phyloP scores from a whole-genome alignment of 2,329 filamentous ascomycete species.

The Chaetomiaceae sp. region DNA sequence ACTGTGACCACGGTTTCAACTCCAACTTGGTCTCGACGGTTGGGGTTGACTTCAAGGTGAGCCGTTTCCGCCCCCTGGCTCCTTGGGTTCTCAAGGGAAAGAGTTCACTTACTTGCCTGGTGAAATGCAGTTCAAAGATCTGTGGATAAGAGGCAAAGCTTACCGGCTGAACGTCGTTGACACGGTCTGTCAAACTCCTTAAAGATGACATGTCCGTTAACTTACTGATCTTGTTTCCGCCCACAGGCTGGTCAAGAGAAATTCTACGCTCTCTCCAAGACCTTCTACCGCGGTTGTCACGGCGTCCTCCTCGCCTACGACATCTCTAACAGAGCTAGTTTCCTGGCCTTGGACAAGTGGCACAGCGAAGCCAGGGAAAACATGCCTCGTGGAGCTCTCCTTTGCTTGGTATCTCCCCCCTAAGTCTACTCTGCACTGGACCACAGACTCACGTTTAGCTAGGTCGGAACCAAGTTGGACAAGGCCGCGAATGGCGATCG shows the following conservation, averaged over 20 bases:
- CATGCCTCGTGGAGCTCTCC: constrained; percentile 46
- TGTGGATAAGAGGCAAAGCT: constrained; percentile 47
- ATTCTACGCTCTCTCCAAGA: constrained; percentile 47
- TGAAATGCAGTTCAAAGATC: constrained; percentile 43
- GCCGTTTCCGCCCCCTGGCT: not conserved
- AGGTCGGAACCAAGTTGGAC: constrained; percentile 50
- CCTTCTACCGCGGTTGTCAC: constrained; percentile 48
- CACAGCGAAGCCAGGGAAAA: constrained; percentile 50
- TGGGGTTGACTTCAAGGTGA: not conserved
- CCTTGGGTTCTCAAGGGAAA: not conserved
- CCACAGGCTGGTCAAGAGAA: constrained; percentile 43
- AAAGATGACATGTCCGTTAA: no score
- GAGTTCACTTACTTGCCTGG: not conserved
- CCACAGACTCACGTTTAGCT: no score
- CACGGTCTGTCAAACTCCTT: constrained; percentile 34
- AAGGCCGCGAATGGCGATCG: constrained; percentile 32
- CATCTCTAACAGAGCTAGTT: constrained; percentile 45
- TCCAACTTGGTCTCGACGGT: not conserved
- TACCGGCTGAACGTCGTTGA: constrained; percentile 52
- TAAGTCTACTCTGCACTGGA: constrained; percentile 29
- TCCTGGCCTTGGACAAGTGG: constrained; percentile 50
- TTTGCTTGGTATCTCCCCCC: constrained; percentile 24
- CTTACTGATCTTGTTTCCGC: not conserved
- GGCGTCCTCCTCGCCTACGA: constrained; percentile 49
- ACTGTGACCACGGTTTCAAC: not conserved